Evolutionary conservation across 208 protist species (phyloP), one percentile per base, ranked within the genome.

Genomic region (Porcisia hertigi): DNA sequence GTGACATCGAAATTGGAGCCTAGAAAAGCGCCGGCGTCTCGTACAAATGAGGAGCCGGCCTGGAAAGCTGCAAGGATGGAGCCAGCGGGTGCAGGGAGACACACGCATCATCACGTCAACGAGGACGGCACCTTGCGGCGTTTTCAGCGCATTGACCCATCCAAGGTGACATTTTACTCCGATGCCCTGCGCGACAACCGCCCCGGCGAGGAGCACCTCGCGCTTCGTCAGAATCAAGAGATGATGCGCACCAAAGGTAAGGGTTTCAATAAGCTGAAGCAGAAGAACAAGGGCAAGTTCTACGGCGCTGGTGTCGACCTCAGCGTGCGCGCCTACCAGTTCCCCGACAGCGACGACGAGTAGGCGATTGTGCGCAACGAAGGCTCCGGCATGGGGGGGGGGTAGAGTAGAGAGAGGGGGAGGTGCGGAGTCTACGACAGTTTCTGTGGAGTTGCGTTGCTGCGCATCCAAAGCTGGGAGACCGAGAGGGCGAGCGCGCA

Each of bases 231-330:
- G 71, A 96, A 96, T 74, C 92, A 94, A 55, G 90, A 95, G 71
- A 96, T 96, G 92, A 96, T 96, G 92, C 83, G 85, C 7, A 88
- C 87, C 41, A 94, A 91, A 70, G 92, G 92, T 8, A 96, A 96
- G 73, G 76, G 83, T 59, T 96, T 96, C 79, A 96, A 95, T 75
- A 96, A 96, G 73, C 85, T 94, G 58, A 96, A 96, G 81, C 92
- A 96, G 75, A 96, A 96, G 83, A 96, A 96, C 79, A 96, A 96
- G 79, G 82, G 81, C 25, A 96, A 95, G 79, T 89, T 96, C 55
- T 96, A 96, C 75, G 90, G 80, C 58, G 90, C 87, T 12, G 88
- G 87, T 23, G 89, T 96, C 8, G 90, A 95, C 73, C 83, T 88
- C 20, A 84, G 82, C 49, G 89, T 96, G 30, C 83, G 92, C 25